Evolutionary conservation across 176 grass and related monocot genomes (phyloP).

Genomic region (Raddia distichophylla): DNA sequence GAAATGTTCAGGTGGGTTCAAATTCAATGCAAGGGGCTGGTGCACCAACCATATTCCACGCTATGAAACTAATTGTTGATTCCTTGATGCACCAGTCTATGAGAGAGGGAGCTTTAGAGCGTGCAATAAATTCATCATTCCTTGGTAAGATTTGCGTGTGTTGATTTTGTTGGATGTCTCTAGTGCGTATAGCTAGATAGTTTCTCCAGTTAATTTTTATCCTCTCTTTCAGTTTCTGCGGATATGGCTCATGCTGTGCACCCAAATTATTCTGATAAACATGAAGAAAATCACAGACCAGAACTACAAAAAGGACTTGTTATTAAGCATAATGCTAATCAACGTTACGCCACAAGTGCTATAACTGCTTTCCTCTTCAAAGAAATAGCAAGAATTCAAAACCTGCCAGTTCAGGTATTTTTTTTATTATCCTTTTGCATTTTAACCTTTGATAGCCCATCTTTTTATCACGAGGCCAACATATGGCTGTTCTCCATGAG

Average conservation of each 20-base stretch:
- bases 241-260: constrained; percentile 98
- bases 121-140: constrained; percentile 89
- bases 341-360: constrained; percentile 93
- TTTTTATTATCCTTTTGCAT: constrained; percentile 10
- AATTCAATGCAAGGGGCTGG: constrained; percentile 91
- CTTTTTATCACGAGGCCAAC: not conserved
- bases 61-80: constrained; percentile 78
- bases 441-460: not conserved
- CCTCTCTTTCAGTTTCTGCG: constrained; percentile 59
- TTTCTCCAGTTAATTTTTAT: constrained; percentile 8
- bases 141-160: constrained; percentile 63
- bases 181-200: not conserved
- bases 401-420: constrained; percentile 86
- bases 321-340: constrained; percentile 95
- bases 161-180: not conserved
- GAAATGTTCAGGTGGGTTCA: constrained; percentile 74
- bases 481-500: not conserved
- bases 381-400: constrained; percentile 78
- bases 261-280: constrained; percentile 87
- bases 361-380: constrained; percentile 96
- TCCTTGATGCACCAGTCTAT: constrained; percentile 74
- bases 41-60: constrained; percentile 92
- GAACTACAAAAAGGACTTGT: constrained; percentile 89
- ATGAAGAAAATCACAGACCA: constrained; percentile 88
- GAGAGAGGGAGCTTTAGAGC: constrained; percentile 79